These are phyloP conservation scores for Epichloe bromicola DNA, from an alignment of 2,329 filamentous ascomycete genomes.

Conservation along the genomic window DNA sequence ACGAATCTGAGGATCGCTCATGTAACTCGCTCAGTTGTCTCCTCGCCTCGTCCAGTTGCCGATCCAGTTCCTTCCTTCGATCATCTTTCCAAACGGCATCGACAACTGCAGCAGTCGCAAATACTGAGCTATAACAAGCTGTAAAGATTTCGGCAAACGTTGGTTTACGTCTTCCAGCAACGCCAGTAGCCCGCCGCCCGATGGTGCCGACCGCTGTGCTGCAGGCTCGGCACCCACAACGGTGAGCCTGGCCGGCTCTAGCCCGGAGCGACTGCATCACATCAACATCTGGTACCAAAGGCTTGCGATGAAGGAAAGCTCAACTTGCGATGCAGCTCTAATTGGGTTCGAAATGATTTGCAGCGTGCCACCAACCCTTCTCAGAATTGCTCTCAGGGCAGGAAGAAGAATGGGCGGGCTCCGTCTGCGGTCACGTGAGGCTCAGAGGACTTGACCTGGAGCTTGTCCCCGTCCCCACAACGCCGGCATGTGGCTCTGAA, in stretches of 20 bases:
- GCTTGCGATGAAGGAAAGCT: not conserved
- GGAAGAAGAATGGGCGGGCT: too few species aligned
- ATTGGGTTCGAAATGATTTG: not conserved
- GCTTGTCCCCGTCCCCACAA: too few species aligned
- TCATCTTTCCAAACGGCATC: slow-evolving; percentile 48
- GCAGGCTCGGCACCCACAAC: slow-evolving; percentile 52
- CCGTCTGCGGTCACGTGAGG: not conserved
- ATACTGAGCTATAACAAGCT: slow-evolving; percentile 53
- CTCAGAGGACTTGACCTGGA: too few species aligned
- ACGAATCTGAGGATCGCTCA: slow-evolving; percentile 15
- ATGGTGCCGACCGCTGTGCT: slow-evolving; percentile 34
- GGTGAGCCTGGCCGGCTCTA: slow-evolving; percentile 49
- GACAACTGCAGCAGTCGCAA: slow-evolving; percentile 49
- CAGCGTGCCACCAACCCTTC: too few species aligned
- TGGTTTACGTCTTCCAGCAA: slow-evolving; percentile 34
- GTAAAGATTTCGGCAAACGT: slow-evolving; percentile 45
- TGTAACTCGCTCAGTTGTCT: slow-evolving; percentile 30
- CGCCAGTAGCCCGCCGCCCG: slow-evolving; percentile 37
- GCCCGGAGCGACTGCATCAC: slow-evolving; percentile 59
- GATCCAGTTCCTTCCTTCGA: slow-evolving; percentile 47
- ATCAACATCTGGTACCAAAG: slow-evolving; percentile 2
- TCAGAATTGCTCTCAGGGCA: too few species aligned
- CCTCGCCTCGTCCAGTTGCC: slow-evolving; percentile 42
- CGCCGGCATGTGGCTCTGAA: too few species aligned
- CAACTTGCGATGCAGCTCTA: not conserved